Evolutionary conservation across 1,284 basidiomycete genomes (phyloP).

Genomic region (Cystobasidium pallidum): DNA sequence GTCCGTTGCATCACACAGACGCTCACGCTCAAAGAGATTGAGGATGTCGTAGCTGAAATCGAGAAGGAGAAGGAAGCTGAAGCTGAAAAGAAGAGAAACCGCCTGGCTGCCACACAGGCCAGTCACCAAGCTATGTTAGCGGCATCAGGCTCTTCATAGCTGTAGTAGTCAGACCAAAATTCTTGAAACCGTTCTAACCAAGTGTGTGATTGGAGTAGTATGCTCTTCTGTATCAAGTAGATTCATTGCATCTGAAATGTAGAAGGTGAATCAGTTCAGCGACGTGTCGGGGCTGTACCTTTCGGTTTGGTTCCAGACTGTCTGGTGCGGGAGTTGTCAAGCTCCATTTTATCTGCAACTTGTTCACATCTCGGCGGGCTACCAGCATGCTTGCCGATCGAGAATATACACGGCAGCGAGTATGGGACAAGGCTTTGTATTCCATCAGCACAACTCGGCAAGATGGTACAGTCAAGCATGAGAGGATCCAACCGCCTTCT

Average conservation of each 20-base stretch:
- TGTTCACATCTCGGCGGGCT: too few species aligned
- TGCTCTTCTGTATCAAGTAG: conserved; percentile 8
- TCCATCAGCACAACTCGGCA: not conserved
- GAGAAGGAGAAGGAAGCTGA: conserved; percentile 96
- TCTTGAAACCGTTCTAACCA: not conserved
- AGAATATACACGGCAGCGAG: too few species aligned
- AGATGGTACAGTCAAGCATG: conserved; percentile 11
- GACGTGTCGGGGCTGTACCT: too few species aligned
- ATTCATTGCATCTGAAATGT: not conserved
- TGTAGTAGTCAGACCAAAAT: not conserved
- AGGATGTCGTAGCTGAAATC: conserved; percentile 84
- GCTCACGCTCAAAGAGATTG: conserved; percentile 81
- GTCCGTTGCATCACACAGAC: conserved; percentile 62
- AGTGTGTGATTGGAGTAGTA: not conserved
- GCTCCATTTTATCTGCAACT: too few species aligned
- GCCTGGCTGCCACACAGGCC: conserved; percentile 76
- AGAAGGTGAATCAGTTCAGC: not conserved
- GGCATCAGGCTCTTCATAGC: not conserved
- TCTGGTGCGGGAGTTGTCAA: too few species aligned
- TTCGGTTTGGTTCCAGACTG: too few species aligned
- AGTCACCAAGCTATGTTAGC: conserved; percentile 77
- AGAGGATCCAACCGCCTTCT: not conserved
- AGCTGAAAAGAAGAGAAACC: conserved; percentile 79
- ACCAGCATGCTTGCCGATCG: too few species aligned
- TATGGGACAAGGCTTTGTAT: too few species aligned